phyloP scores from a whole-genome alignment of 2,329 filamentous ascomycete genomes.

The Alternaria brassicae region DNA sequence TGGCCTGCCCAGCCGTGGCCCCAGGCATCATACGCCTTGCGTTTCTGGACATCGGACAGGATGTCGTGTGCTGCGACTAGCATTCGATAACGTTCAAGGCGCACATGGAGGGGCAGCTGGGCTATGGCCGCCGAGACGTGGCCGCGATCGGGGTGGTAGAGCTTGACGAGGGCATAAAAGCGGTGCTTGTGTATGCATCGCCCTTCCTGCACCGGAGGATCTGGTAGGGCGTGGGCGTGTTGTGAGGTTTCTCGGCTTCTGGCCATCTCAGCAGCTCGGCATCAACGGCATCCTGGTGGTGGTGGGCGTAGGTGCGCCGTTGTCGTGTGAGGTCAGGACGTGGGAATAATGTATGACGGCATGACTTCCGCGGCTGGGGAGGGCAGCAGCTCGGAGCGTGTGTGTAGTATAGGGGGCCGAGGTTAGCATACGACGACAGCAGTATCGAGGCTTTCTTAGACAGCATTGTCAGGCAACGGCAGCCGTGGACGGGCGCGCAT shows the following conservation, averaged over 20 bases:
- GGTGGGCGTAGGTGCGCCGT: slow-evolving; percentile 40
- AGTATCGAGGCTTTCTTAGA: slow-evolving; percentile 36
- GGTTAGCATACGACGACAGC: slow-evolving; percentile 29
- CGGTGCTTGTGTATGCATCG: slow-evolving; percentile 80
- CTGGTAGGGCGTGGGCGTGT: slow-evolving; percentile 82
- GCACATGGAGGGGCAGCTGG: slow-evolving; percentile 64
- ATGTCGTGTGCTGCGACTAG: slow-evolving; percentile 88
- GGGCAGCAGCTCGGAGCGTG: slow-evolving; percentile 34
- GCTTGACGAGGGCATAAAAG: slow-evolving; percentile 91
- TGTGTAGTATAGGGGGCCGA: slow-evolving; percentile 24
- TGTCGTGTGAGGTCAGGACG: slow-evolving; percentile 28
- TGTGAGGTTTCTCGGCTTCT: slow-evolving; percentile 45
- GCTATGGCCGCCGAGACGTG: slow-evolving; percentile 47
- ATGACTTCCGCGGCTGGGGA: slow-evolving; percentile 44
- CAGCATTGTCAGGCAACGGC: slow-evolving; percentile 47
- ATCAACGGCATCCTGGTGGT: slow-evolving; percentile 27
- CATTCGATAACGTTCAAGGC: slow-evolving; percentile 88
- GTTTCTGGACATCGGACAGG: slow-evolving; percentile 79
- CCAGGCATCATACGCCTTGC: slow-evolving; percentile 80
- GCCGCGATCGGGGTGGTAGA: slow-evolving; percentile 87
- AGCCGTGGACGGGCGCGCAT: slow-evolving; percentile 31
- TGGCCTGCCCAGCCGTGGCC: slow-evolving; percentile 77
- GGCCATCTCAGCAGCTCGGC: slow-evolving; percentile 44
- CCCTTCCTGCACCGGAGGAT: slow-evolving; percentile 71
- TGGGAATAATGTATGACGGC: slow-evolving; percentile 45